phyloP scores from a whole-genome alignment of 2,329 filamentous ascomycete genomes.

The Cladosporium sp. region DNA sequence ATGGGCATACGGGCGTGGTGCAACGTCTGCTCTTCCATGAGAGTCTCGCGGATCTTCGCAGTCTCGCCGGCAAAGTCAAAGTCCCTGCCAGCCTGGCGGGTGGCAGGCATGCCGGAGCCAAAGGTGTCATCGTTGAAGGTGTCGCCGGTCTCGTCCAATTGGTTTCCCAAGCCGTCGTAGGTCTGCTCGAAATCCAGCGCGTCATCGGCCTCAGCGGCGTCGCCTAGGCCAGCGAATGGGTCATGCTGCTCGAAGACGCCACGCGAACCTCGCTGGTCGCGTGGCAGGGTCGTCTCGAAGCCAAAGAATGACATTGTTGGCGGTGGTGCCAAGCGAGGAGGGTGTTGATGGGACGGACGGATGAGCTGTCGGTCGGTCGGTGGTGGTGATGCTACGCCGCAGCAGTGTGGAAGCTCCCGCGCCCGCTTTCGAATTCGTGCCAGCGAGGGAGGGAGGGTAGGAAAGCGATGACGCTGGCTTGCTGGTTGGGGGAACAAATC shows the following conservation, averaged over 20 bases:
- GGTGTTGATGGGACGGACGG: slow-evolving; percentile 5
- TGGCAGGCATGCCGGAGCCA: slow-evolving; percentile 49
- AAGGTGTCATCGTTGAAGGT: slow-evolving; percentile 98
- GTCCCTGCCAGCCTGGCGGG: slow-evolving; percentile 69
- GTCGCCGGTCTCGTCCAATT: slow-evolving; percentile 88
- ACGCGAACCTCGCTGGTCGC: slow-evolving; percentile 53
- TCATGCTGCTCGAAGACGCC: slow-evolving; percentile 78
- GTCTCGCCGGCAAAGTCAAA: slow-evolving; percentile 97
- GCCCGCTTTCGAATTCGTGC: slow-evolving; percentile 6
- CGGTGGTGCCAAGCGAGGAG: slow-evolving; percentile 17
- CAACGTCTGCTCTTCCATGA: slow-evolving; percentile 87
- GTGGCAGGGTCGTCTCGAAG: slow-evolving; percentile 70
- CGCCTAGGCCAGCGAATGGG: slow-evolving; percentile 81
- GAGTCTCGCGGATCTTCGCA: slow-evolving; percentile 78
- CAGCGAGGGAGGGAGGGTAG: no score
- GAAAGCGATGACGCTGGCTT: not conserved
- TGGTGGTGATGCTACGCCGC: slow-evolving; percentile 4
- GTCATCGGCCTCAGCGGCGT: slow-evolving; percentile 54
- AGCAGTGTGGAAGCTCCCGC: slow-evolving; percentile 1
- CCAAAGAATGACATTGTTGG: slow-evolving; percentile 80
- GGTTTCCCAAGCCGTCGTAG: slow-evolving; percentile 90
- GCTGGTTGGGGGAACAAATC: not conserved
- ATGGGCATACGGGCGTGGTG: slow-evolving; percentile 73
- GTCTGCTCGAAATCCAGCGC: slow-evolving; percentile 91
- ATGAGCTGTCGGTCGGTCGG: slow-evolving; percentile 3